A percentile compares a stretch with the other conserved stretches of the same genome.
Evolutionary conservation across 148 eudicot species (phyloP).

Genomic region (Amaranthus palmeri): DNA sequence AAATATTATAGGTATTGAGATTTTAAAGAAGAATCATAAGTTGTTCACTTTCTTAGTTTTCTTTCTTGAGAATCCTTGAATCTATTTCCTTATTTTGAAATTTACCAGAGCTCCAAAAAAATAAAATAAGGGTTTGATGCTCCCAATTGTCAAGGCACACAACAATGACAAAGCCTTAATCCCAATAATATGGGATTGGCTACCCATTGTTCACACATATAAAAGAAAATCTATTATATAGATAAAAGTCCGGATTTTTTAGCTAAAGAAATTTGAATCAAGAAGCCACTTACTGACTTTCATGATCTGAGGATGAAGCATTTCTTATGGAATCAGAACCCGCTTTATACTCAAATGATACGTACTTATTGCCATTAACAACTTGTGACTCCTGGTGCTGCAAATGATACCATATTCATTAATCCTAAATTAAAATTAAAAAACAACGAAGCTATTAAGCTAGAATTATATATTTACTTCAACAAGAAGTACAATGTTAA

Average conservation of each 20-base stretch:
- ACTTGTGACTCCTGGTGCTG: conserved; percentile 93
- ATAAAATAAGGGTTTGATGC: background rate
- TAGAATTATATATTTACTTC: background rate
- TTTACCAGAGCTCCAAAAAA: background rate
- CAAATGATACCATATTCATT: conserved; percentile 18
- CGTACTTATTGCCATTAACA: conserved; percentile 76
- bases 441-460: background rate
- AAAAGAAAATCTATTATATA: background rate
- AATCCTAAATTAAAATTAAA: conserved; percentile 7
- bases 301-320: conserved; percentile 92
- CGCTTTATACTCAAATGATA: conserved; percentile 81
- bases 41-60: background rate
- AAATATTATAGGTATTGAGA: background rate
- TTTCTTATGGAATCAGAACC: conserved; percentile 71
- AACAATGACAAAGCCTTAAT: background rate
- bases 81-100: background rate
- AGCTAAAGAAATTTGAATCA: conserved; percentile 9
- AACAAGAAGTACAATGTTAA: conserved; percentile 7
- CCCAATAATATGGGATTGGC: too few species aligned
- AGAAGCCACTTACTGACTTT: conserved; percentile 90
- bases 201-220: too few species aligned
- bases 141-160: background rate
- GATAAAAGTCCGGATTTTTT: conserved; percentile 3
- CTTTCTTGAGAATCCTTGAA: background rate
- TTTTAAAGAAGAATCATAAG: background rate